A percentile compares a stretch with the other conserved stretches of the same genome.
These are phyloP conservation scores for Ganoderma multipileum DNA, from an alignment of 1,284 basidiomycete species.

Conservation along the genomic window DNA sequence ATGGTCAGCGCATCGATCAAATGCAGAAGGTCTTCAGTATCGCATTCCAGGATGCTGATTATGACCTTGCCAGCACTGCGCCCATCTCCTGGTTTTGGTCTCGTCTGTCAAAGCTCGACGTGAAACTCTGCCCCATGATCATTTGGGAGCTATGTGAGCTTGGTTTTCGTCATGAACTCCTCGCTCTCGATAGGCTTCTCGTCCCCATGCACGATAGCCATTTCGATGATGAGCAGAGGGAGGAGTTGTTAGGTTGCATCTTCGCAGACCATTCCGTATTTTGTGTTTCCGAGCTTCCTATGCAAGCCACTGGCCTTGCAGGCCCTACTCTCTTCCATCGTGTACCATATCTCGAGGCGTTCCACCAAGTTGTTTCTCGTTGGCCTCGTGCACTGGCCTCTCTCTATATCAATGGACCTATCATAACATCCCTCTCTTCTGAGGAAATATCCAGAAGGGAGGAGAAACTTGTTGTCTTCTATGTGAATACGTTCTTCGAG, in stretches of 20 bases:
- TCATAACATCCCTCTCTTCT: background rate
- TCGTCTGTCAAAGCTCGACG: background rate
- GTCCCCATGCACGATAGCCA: background rate
- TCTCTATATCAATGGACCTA: background rate
- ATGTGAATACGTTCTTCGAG: background rate
- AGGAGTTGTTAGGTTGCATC: background rate
- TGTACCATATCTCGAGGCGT: slow-evolving; percentile 38
- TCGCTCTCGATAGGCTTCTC: background rate
- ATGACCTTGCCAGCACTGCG: background rate
- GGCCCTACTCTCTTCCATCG: slow-evolving; percentile 14
- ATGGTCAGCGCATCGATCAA: background rate
- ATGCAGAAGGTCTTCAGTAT: background rate
- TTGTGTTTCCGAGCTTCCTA: background rate
- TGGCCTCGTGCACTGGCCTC: background rate
- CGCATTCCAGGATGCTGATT: background rate
- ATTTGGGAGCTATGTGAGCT: background rate
- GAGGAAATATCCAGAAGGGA: background rate
- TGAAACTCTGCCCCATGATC: background rate
- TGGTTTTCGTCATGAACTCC: no score
- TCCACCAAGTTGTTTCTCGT: background rate
- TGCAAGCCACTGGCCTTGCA: background rate
- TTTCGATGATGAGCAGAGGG: background rate
- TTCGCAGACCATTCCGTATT: background rate
- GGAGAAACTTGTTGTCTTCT: background rate
- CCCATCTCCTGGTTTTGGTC: background rate